A percentile compares a stretch with the other conserved stretches of the same genome.
phyloP scores from a whole-genome alignment of 768 basidiomycete genomes.

The Kwoniella shandongensis region DNA sequence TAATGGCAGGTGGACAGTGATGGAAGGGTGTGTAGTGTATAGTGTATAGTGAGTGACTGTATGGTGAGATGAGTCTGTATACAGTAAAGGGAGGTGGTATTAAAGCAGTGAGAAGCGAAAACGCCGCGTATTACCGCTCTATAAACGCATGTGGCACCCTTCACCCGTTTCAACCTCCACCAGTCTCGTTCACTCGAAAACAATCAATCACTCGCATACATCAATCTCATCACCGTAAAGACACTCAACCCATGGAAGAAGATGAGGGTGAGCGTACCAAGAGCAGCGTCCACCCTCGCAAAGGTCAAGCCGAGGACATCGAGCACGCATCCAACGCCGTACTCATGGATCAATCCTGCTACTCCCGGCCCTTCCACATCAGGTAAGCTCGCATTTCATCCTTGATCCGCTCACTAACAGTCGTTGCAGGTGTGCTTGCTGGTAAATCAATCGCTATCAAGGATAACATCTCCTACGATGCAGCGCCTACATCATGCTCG shows the following conservation, averaged over 20 bases:
- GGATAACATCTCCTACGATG: slow-evolving; percentile 76
- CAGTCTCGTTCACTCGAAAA: slow-evolving; percentile 10
- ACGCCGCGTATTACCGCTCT: slow-evolving; percentile 24
- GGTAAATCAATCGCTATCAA: slow-evolving; percentile 65
- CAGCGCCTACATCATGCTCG: slow-evolving; percentile 72
- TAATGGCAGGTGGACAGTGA: too few relatives aligned
- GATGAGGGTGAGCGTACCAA: slow-evolving; percentile 14
- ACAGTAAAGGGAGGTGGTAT: background rate
- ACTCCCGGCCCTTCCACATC: slow-evolving; percentile 19
- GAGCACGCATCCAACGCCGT: slow-evolving; percentile 25
- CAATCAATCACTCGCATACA: too few relatives aligned
- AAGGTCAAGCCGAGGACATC: slow-evolving; percentile 15
- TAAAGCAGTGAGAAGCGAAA: slow-evolving; percentile 2
- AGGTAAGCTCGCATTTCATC: slow-evolving; percentile 1
- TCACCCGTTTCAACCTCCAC: slow-evolving; percentile 11
- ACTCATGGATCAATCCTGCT: slow-evolving; percentile 34
- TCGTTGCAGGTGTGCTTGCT: slow-evolving; percentile 21
- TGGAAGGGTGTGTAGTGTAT: too few relatives aligned
- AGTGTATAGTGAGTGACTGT: background rate
- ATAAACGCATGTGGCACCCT: slow-evolving; percentile 19
- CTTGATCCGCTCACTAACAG: background rate
- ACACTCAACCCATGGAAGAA: too few relatives aligned
- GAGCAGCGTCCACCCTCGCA: slow-evolving; percentile 3
- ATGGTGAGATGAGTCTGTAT: background rate
- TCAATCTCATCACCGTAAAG: too few relatives aligned